Conservation (phyloP, 2,329 filamentous ascomycete species). For the Diplodia sapinea region DNA sequence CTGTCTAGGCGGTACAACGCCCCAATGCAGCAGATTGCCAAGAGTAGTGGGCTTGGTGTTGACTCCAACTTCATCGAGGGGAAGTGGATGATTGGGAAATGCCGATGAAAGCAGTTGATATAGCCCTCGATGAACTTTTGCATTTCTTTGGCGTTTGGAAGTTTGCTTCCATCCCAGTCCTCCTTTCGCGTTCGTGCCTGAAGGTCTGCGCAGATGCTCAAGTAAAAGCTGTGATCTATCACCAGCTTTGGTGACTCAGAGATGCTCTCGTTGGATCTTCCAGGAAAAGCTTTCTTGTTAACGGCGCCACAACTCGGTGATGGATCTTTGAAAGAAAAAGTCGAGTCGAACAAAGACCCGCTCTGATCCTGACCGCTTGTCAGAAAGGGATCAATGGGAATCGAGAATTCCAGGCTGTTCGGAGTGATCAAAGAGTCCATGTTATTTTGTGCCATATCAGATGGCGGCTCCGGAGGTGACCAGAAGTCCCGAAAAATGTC, state of each 20-base stretch:
- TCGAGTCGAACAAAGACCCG: neutral
- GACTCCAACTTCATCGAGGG: conserved; percentile 40
- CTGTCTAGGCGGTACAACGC: conserved; percentile 45
- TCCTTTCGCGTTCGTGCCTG: conserved; percentile 28
- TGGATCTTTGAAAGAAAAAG: neutral
- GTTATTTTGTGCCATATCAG: neutral
- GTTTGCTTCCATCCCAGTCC: conserved; percentile 31
- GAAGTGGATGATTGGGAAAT: conserved; percentile 45
- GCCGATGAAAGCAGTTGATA: conserved; percentile 44
- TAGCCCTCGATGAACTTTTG: conserved; percentile 42
- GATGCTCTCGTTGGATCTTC: neutral
- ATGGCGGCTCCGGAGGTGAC: conserved; percentile 23
- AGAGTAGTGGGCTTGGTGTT: conserved; percentile 41
- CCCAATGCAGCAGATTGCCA: conserved; percentile 47
- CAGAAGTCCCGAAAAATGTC: conserved; percentile 31
- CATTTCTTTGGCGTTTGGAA: conserved; percentile 37
- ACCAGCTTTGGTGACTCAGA: conserved; percentile 7
- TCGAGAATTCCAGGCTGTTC: conserved; percentile 24
- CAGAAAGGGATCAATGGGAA: conserved; percentile 24
- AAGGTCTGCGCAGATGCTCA: conserved; percentile 34
- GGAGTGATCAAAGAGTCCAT: conserved; percentile 20
- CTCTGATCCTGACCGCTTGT: conserved; percentile 8
- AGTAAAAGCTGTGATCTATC: conserved; percentile 25
- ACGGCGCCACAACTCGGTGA: neutral
- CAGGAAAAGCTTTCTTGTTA: conserved; percentile 2